phyloP scores from a whole-genome alignment of 495 filamentous ascomycete genomes.

The Pseudevernia furfuracea region DNA sequence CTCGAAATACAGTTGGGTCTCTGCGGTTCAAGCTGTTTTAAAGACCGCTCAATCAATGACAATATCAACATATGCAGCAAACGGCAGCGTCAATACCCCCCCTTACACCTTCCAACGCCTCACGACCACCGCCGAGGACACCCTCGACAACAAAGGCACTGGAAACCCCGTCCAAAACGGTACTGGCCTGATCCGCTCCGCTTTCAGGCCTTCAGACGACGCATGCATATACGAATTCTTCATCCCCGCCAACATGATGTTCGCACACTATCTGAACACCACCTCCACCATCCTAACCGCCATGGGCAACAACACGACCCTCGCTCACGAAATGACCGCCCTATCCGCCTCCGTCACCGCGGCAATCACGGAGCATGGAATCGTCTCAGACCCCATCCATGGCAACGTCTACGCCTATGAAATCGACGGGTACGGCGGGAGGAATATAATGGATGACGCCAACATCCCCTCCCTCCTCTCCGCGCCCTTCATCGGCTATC shows the following conservation, averaged over 20 bases:
- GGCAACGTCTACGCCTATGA: constrained; percentile 51
- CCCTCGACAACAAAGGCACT: constrained; percentile 51
- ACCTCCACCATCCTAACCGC: constrained; percentile 45
- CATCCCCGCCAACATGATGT: constrained; percentile 62
- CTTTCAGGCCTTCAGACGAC: constrained; percentile 59
- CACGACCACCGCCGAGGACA: constrained; percentile 49
- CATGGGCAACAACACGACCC: constrained; percentile 34
- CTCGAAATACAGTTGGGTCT: constrained; percentile 50
- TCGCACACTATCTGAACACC: constrained; percentile 48
- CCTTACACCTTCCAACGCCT: constrained; percentile 51
- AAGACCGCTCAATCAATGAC: constrained; percentile 50
- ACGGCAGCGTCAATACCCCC: constrained; percentile 44
- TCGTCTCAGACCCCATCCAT: constrained; percentile 36
- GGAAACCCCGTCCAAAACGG: constrained; percentile 48
- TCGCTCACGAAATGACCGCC: constrained; percentile 43
- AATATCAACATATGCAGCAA: constrained; percentile 46
- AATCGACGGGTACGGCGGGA: constrained; percentile 47
- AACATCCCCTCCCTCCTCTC: constrained; percentile 51
- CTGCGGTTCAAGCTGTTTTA: constrained; percentile 46
- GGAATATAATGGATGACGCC: constrained; percentile 52
- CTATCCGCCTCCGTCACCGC: constrained; percentile 40
- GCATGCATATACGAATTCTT: constrained; percentile 48
- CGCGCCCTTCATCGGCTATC: constrained; percentile 45
- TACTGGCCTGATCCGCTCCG: constrained; percentile 52
- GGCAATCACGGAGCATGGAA: constrained; percentile 47